Base-by-base conservation (phyloP, 2,329 filamentous ascomycete species). In the Cercospora citrullina region DNA sequence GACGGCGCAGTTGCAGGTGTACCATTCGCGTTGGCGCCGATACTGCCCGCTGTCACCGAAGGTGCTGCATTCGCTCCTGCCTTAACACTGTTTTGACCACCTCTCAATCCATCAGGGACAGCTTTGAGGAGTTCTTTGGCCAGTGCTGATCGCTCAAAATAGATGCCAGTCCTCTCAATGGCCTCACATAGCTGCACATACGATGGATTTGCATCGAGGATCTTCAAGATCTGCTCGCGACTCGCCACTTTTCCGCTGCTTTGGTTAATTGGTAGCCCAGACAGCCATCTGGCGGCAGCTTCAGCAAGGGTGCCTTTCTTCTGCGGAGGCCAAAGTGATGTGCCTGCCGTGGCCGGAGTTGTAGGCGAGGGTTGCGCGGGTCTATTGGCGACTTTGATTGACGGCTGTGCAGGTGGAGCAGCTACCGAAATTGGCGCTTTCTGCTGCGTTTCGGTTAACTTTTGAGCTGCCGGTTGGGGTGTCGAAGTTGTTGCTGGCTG, bases 131-230 rank as follows among this genome's bases (percentile, higher is more conserved):
- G 75, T 68, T 80, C 81, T 69, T 83, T 81, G 10, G 87, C 87
- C 71, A 89, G 85, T 0, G 80, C 77, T 5, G 84, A 82, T 64
- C 85, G 80, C 69, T 87, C 83, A 36, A 88, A 78, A 33, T 75
- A 79, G 16, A 87, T 77, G 0, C 83, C 84, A 71, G 80, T 80
- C 1, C 71, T 73, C 69, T 89, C 86, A 5, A 88, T 75, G 57
- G 80, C 78, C 68, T 85, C 81, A 72, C 87, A 89, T 2, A 88
- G 76, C 61, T 85, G 80, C 67, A 83, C 81, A 69, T 88, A 88
- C 2, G 81, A 85, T 2, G 86, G 85, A 70, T 87, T 87, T 7
- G 77, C 74, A 60, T 86, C 79, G 8, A 89, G 78, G 42, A 87
- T 79, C 1, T 73, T 75, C 23, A 82, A 74, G 9, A 88, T 78